These are phyloP conservation scores for Picochlorum costavermella DNA, from an alignment of 139 green algal species.

Conservation along the genomic window DNA sequence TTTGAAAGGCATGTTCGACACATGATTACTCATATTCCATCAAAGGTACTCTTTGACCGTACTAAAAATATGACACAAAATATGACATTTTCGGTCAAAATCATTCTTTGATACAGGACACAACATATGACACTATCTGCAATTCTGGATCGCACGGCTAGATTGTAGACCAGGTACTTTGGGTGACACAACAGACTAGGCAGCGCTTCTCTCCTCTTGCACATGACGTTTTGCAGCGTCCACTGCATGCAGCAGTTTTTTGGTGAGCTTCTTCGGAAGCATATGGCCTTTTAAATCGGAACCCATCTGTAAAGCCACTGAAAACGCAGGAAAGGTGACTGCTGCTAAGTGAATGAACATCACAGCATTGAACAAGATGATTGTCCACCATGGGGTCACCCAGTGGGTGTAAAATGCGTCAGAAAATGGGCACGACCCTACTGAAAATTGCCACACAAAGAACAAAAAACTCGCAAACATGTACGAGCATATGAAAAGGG, in stretches of 20 bases:
- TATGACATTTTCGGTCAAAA: no score
- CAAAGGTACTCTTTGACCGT: no score
- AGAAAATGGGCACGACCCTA: constrained; percentile 34
- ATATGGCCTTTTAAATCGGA: constrained; percentile 20
- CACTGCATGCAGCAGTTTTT: constrained; percentile 4
- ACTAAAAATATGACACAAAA: no score
- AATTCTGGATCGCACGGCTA: no score
- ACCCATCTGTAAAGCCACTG: constrained; percentile 39
- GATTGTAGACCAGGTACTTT: no score
- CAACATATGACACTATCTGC: no score
- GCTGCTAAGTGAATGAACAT: constrained; percentile 26
- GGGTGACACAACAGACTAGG: no score
- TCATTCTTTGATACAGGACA: no score
- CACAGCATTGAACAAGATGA: constrained; percentile 19
- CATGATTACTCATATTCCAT: no score
- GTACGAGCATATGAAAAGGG: constrained; percentile 36
- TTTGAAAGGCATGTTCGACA: no score
- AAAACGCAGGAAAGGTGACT: constrained; percentile 38
- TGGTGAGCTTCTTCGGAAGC: constrained; percentile 3
- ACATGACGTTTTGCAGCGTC: neutral
- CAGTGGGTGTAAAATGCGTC: constrained; percentile 15
- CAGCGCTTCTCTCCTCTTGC: neutral
- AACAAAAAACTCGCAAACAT: constrained; percentile 21
- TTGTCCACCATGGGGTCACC: constrained; percentile 20
- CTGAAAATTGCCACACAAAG: constrained; percentile 27